Evolutionary conservation across 371 early-diverging fungal genomes (phyloP), one percentile per base, ranked within the genome.

Genomic region (Mortierella sp.): DNA sequence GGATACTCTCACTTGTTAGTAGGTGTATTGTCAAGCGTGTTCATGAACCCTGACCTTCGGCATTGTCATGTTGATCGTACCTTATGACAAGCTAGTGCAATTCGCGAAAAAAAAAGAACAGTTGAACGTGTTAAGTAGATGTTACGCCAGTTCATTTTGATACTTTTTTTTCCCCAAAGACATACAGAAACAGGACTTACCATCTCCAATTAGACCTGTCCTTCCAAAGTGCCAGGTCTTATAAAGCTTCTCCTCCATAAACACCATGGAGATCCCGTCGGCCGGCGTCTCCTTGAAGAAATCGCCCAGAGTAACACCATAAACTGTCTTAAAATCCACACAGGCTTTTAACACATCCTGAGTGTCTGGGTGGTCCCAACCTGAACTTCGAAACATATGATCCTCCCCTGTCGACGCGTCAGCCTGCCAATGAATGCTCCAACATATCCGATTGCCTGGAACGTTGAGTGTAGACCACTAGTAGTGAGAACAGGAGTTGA

Each of bases 161-260:
- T n/a, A n/a, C n/a, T n/a, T n/a, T n/a, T n/a, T n/a, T n/a, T n/a
- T n/a, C n/a, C n/a, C n/a, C n/a, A n/a, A n/a, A n/a, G n/a, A n/a
- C n/a, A n/a, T 26, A 39, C 13, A 18, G 26, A 39, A 54, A 39
- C 13, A 41, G 26, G 19, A 49, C 57, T 53, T 45, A 53, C 55
- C 62, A 47, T 68, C 62, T 1, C 69, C 67, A 24, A 68, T 61
- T 18, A 68, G 57, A 1, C 61, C 69, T 26, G 53, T 61, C 2
- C 62, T 42, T 9, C 62, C 61, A 27, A 57, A 39, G 41, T 52
- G 23, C 62, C 54, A 68, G 14, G 62, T 61, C 23, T 61, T 38
- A 19, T 61, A 61, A 38, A 68, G 30, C 45, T 68, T 68, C 7
- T 68, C 62, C 24, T 68, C 69, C 14, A 68, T 19, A 30, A 57